These are phyloP conservation scores for Leishmania braziliensis DNA, from an alignment of 208 protist genomes.

Conservation along the genomic window DNA sequence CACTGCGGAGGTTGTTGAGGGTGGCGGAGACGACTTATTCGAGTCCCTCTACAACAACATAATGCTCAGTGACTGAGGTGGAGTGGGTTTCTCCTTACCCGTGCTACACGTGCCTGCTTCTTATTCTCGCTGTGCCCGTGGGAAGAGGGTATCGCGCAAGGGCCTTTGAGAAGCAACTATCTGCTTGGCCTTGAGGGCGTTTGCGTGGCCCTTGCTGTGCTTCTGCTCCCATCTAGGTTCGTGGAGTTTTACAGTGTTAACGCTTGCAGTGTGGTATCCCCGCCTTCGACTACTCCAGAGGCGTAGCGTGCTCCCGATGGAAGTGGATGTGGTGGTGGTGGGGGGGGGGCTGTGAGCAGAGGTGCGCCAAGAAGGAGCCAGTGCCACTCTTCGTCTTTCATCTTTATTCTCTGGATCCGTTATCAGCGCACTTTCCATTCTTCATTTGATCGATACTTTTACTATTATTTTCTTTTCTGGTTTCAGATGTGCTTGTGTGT, in stretches of 20 bases:
- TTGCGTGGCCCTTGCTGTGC: neutral
- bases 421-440: neutral
- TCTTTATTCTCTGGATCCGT: neutral
- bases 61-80: slow-evolving; percentile 34
- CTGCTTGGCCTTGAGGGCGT: neutral
- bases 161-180: neutral
- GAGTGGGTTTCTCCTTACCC: neutral
- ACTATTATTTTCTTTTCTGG: slow-evolving; percentile 8
- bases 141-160: neutral
- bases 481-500: neutral
- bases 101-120: neutral
- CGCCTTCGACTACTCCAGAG: neutral
- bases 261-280: neutral
- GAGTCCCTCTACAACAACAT: slow-evolving; percentile 60
- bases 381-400: neutral
- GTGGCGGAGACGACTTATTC: slow-evolving; percentile 41
- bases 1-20: neutral
- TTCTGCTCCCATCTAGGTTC: neutral
- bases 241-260: neutral
- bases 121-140: neutral
- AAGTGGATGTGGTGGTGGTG: too few species aligned
- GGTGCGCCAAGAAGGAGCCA: neutral
- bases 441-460: slow-evolving; percentile 3
- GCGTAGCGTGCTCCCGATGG: neutral
- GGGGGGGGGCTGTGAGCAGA: neutral